Evolutionary conservation across 208 protist species (phyloP).

Genomic region (Trypanosoma rangeli): DNA sequence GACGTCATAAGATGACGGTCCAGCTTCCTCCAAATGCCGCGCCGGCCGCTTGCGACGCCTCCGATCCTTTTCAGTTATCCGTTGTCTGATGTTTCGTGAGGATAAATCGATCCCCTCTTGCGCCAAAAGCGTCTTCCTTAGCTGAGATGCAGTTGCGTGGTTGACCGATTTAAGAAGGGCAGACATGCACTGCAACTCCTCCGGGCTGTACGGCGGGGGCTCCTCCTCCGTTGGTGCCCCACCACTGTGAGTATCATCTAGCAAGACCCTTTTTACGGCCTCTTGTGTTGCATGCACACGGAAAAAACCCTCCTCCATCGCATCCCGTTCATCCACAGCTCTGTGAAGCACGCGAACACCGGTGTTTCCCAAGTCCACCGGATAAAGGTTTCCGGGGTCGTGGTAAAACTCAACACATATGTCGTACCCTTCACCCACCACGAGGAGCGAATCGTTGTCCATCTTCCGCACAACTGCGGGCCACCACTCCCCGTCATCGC

Average conservation of each 20-base stretch:
- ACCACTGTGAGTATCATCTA: not conserved
- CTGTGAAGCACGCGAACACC: slow-evolving; percentile 52
- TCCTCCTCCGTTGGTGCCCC: not conserved
- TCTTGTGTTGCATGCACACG: slow-evolving; percentile 7
- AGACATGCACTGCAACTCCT: slow-evolving; percentile 60
- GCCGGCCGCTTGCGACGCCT: slow-evolving; percentile 23
- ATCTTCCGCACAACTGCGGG: slow-evolving; percentile 46
- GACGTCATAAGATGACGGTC: not conserved
- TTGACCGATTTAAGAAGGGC: slow-evolving; percentile 48
- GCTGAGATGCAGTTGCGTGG: slow-evolving; percentile 30
- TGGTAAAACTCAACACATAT: slow-evolving; percentile 83
- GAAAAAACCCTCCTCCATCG: slow-evolving; percentile 51
- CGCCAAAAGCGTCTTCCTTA: slow-evolving; percentile 29
- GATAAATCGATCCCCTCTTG: slow-evolving; percentile 35
- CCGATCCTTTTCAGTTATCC: slow-evolving; percentile 17
- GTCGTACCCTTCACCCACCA: slow-evolving; percentile 34
- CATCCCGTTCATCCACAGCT: slow-evolving; percentile 26
- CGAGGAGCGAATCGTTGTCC: slow-evolving; percentile 11
- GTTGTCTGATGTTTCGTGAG: slow-evolving; percentile 5
- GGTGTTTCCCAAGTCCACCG: slow-evolving; percentile 31
- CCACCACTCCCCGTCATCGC: slow-evolving; percentile 86
- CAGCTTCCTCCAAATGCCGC: not conserved
- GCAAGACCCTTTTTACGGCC: slow-evolving; percentile 5
- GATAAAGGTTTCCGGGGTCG: slow-evolving; percentile 60
- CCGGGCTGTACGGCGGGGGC: slow-evolving; percentile 27